A percentile compares a stretch with the other conserved stretches of the same genome.
These are phyloP conservation scores for Panicum virgatum DNA, from an alignment of 202 grass and related monocot genomes.

Conservation along the genomic window DNA sequence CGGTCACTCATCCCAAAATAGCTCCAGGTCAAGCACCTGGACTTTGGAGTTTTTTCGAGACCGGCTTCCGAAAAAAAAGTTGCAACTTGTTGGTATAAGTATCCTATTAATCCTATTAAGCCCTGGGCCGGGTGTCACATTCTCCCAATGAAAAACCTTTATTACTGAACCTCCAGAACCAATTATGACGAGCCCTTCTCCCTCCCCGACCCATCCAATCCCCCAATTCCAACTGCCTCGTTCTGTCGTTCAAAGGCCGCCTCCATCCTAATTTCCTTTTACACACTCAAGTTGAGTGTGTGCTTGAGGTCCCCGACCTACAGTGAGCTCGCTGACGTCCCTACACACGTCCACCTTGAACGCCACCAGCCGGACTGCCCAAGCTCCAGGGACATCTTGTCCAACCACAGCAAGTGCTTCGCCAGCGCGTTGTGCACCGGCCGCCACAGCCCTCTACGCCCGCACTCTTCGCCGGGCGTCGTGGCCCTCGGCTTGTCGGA, in stretches of 20 bases:
- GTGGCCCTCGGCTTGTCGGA: no score
- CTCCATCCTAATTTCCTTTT: neutral
- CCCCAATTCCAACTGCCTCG: conserved; percentile 33
- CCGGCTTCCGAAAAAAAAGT: no score
- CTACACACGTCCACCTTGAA: conserved; percentile 88
- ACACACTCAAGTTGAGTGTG: conserved; percentile 63
- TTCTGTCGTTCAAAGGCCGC: neutral
- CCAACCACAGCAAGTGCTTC: conserved; percentile 79
- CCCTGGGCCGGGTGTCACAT: no score
- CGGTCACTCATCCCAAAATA: no score
- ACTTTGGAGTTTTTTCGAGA: no score
- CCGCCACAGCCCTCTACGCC: no score
- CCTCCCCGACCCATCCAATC: conserved; percentile 10
- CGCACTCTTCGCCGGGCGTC: no score
- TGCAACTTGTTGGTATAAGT: no score
- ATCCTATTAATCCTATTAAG: no score
- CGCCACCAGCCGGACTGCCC: conserved; percentile 44
- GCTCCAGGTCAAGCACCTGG: no score
- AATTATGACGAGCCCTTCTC: conserved; percentile 44
- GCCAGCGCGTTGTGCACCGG: conserved; percentile 72
- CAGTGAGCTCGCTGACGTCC: conserved; percentile 82
- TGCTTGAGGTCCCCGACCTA: conserved; percentile 84
- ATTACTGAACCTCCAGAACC: conserved; percentile 44
- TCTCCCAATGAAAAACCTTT: conserved; percentile 26
- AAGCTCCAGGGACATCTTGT: conserved; percentile 67